phyloP scores from a whole-genome alignment of 78 protist species.

The Isochrysis galbana region DNA sequence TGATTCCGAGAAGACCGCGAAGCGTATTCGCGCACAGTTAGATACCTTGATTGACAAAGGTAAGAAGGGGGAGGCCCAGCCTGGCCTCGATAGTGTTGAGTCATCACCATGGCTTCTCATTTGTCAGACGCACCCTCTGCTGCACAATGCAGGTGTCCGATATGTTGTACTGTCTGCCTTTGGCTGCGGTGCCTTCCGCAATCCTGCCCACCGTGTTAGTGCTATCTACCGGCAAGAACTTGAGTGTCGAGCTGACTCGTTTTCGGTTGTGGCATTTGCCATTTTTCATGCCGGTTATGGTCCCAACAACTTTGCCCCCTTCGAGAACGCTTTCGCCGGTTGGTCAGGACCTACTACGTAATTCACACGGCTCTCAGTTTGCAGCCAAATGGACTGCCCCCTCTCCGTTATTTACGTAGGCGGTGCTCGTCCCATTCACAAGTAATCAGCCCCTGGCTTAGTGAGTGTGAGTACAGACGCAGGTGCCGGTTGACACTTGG shows the following conservation, averaged over 20 bases:
- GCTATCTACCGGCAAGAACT: not conserved
- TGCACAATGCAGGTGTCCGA: not conserved
- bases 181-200: conserved; percentile 17
- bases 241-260: not conserved
- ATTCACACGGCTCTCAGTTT: no score
- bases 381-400: no score
- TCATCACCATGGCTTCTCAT: no score
- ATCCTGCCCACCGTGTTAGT: not conserved
- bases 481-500: no score
- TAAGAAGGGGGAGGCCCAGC: no score
- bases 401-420: no score
- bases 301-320: not conserved
- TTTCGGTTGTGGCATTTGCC: not conserved
- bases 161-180: not conserved
- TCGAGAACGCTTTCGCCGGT: not conserved
- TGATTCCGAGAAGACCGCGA: not conserved
- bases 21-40: not conserved
- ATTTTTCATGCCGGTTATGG: not conserved
- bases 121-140: no score
- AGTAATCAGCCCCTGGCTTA: no score
- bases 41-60: not conserved
- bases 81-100: no score
- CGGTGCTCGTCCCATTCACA: no score
- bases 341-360: no score
- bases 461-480: no score